These are phyloP conservation scores for Fusarium hostae DNA, from an alignment of 2,329 filamentous ascomycete species.

Conservation along the genomic window DNA sequence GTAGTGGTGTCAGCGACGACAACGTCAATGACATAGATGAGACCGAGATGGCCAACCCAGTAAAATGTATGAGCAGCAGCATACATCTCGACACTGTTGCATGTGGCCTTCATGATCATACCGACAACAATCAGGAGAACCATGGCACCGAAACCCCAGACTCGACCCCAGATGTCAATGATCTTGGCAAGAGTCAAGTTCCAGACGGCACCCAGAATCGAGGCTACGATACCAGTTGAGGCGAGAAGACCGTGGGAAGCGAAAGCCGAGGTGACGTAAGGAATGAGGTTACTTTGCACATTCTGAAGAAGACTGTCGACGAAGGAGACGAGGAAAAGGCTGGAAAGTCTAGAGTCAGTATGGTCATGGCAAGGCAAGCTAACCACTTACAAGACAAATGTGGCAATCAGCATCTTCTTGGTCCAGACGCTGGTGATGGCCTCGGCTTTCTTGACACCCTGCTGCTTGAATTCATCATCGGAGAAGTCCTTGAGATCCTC, in stretches of 20 bases:
- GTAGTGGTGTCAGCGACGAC: conserved; percentile 57
- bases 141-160: conserved; percentile 11
- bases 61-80: conserved; percentile 72
- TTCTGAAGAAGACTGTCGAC: conserved; percentile 56
- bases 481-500: conserved; percentile 1
- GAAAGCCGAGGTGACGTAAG: conserved; percentile 62
- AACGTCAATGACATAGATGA: conserved; percentile 55
- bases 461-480: conserved; percentile 26
- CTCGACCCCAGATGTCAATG: conserved; percentile 21
- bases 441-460: conserved; percentile 47
- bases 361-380: background rate
- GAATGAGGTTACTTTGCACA: conserved; percentile 49
- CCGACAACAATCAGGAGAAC: conserved; percentile 57
- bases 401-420: conserved; percentile 47
- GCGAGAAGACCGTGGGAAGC: conserved; percentile 63
- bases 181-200: conserved; percentile 13
- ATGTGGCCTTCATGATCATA: conserved; percentile 72
- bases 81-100: conserved; percentile 66
- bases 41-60: conserved; percentile 63
- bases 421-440: conserved; percentile 54
- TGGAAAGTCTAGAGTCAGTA: conserved; percentile 4
- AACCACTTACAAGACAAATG: conserved; percentile 46
- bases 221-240: conserved; percentile 63
- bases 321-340: conserved; percentile 60
- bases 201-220: conserved; percentile 5